Conservation (phyloP, 2,329 filamentous ascomycete genomes). For the Golovinomyces cichoracearum region DNA sequence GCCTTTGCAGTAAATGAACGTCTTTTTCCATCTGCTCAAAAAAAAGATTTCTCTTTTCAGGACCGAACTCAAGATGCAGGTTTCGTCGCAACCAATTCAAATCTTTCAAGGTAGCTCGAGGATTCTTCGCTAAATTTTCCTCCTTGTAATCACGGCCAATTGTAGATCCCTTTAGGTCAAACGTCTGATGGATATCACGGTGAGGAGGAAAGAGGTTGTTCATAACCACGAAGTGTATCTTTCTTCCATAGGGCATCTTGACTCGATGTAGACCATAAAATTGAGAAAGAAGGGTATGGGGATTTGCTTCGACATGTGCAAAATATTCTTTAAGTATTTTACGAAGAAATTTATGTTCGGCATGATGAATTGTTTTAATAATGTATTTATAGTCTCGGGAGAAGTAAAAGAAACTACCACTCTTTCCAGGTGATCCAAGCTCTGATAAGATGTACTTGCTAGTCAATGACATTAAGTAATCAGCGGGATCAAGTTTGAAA, state of each 20-base stretch:
- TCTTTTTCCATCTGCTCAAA: slow-evolving; percentile 71
- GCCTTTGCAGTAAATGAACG: slow-evolving; percentile 57
- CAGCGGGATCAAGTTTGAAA: slow-evolving; percentile 81
- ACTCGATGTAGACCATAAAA: slow-evolving; percentile 94
- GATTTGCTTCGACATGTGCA: slow-evolving; percentile 71
- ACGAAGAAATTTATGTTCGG: slow-evolving; percentile 67
- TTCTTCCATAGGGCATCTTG: slow-evolving; percentile 92
- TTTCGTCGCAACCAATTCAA: slow-evolving; percentile 83
- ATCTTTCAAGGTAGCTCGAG: slow-evolving; percentile 80
- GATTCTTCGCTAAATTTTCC: slow-evolving; percentile 66
- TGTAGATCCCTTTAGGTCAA: slow-evolving; percentile 89
- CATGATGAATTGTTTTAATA: slow-evolving; percentile 97
- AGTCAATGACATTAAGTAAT: slow-evolving; percentile 93
- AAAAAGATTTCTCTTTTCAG: slow-evolving; percentile 68
- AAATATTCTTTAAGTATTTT: slow-evolving; percentile 82
- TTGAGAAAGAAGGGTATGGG: slow-evolving; percentile 87
- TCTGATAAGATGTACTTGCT: slow-evolving; percentile 98
- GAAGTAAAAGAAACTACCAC: slow-evolving; percentile 98
- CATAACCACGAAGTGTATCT: slow-evolving; percentile 99
- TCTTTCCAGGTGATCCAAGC: slow-evolving; percentile 88
- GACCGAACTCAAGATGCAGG: slow-evolving; percentile 64
- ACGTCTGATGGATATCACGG: slow-evolving; percentile 88
- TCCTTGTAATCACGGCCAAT: slow-evolving; percentile 78
- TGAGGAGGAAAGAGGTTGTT: slow-evolving; percentile 97
- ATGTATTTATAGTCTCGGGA: slow-evolving; percentile 99